Evolutionary conservation across 176 grass and related monocot genomes (phyloP).

Genomic region (Aegilops umbellulata): DNA sequence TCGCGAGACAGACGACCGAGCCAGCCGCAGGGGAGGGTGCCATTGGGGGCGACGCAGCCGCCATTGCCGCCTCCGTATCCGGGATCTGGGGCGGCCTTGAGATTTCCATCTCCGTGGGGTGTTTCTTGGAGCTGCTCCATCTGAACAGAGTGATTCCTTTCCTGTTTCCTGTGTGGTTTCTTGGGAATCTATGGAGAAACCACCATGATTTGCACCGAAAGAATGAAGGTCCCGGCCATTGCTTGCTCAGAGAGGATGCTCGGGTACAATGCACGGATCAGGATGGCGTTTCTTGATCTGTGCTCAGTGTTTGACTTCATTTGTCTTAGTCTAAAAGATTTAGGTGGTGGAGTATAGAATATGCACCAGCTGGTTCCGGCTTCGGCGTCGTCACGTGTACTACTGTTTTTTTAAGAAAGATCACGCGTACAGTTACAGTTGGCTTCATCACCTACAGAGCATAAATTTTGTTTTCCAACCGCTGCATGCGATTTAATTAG

Average conservation of each 20-base stretch:
- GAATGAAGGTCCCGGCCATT: background rate
- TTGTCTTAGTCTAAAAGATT: background rate
- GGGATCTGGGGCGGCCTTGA: background rate
- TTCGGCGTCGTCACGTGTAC: background rate
- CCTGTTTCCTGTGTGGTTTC: background rate
- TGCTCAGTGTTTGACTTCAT: background rate
- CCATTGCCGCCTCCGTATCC: background rate
- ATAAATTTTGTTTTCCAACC: no score
- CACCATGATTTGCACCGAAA: background rate
- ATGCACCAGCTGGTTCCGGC: background rate
- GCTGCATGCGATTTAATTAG: no score
- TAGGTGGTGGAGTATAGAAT: background rate
- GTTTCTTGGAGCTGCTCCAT: background rate
- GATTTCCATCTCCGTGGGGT: background rate
- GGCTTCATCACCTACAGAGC: no score
- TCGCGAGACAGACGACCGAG: slow-evolving; percentile 47
- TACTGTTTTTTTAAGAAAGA: background rate
- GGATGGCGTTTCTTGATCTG: no score
- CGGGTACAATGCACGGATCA: background rate
- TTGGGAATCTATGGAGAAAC: background rate
- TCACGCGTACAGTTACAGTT: no score
- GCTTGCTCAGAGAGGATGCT: background rate
- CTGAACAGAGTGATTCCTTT: background rate
- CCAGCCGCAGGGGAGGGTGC: slow-evolving; percentile 41
- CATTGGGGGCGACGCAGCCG: background rate